A percentile compares a stretch with the other conserved stretches of the same genome.
Conservation (phyloP, 768 basidiomycete species). For the Hypholoma sublateritium region DNA sequence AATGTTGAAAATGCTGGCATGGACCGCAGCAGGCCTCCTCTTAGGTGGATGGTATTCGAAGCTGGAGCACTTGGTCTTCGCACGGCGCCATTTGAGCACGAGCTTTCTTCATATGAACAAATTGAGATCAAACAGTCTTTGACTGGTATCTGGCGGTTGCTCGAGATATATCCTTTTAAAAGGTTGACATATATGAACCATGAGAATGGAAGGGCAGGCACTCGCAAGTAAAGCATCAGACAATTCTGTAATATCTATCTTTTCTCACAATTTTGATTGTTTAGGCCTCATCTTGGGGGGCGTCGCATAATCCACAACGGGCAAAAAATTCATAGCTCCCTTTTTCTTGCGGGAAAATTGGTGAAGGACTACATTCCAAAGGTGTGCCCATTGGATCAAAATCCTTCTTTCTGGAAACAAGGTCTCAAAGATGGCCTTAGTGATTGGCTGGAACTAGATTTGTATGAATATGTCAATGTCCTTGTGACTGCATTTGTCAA, state of each 20-base stretch:
- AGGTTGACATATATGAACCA: conserved; percentile 2
- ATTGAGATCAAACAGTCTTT: conserved; percentile 20
- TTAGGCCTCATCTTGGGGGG: conserved; percentile 8
- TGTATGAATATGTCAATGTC: background rate
- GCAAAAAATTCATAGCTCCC: conserved; percentile 6
- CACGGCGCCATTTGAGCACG: conserved; percentile 6
- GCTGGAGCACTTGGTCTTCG: conserved; percentile 16
- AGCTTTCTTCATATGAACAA: conserved; percentile 3
- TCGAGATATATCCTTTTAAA: conserved; percentile 14
- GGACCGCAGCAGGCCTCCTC: conserved; percentile 18
- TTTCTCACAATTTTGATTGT: background rate
- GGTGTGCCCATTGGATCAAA: background rate
- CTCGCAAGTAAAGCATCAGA: conserved; percentile 1
- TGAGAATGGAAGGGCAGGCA: background rate
- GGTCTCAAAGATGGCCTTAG: background rate
- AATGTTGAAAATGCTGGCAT: conserved; percentile 17
- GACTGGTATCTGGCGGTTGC: conserved; percentile 15
- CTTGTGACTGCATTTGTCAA: too few species aligned
- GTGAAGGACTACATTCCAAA: background rate
- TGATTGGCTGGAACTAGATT: background rate
- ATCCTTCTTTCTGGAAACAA: background rate
- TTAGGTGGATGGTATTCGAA: conserved; percentile 25
- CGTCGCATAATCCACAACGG: conserved; percentile 3
- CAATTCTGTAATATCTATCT: background rate
- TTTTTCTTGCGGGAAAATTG: background rate